Base-by-base conservation (phyloP, 148 eudicot species). In the Polygonum aviculare region DNA sequence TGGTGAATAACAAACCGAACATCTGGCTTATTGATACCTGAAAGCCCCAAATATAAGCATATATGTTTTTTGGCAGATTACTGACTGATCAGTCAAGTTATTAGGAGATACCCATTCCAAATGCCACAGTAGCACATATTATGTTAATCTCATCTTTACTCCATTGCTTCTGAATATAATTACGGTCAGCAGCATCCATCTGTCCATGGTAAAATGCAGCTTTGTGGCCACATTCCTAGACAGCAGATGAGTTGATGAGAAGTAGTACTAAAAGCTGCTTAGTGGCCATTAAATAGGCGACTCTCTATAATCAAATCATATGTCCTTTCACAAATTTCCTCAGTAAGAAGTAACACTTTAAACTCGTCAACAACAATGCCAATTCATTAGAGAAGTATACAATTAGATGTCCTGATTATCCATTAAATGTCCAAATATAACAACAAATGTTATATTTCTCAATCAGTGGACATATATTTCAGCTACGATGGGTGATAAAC, bases 1-100 rank as follows among this genome's bases (percentile, higher is more conserved):
- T 95, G 99, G 83, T 95, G 99, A 84, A 95, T 95, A 80, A 95
- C 99, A 73, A 95, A 95, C 40, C 97, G 89, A 75, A 95, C 99
- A 80, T 95, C 97, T 72, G 99, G 99, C 82, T 95, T 95, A 78
- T 95, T 95, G 79, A 93, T 93, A 81, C 99, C 99, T 95, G 88
- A 70, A 83, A 84, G 16, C 74, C 38, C n/a, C 54, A 76, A 50
- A 74, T 77, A 78, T 86, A 75, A 86, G 84, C 71, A 67, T 45
- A 75, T 16, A 81, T 6, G 22, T 12, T 18, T 57, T 51, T 54
- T 60, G 41, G 72, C 55, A 73, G 55, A 74, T 52, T 21, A 55
- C 44, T 63, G 78, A 74, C 75, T 26, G 44, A 38, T 67, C 40
- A 76, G 77, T 31, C 39, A 78, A 70, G 65, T 51, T 65, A 78